phyloP scores from a whole-genome alignment of 495 filamentous ascomycete species.

The Aspergillus wentii region DNA sequence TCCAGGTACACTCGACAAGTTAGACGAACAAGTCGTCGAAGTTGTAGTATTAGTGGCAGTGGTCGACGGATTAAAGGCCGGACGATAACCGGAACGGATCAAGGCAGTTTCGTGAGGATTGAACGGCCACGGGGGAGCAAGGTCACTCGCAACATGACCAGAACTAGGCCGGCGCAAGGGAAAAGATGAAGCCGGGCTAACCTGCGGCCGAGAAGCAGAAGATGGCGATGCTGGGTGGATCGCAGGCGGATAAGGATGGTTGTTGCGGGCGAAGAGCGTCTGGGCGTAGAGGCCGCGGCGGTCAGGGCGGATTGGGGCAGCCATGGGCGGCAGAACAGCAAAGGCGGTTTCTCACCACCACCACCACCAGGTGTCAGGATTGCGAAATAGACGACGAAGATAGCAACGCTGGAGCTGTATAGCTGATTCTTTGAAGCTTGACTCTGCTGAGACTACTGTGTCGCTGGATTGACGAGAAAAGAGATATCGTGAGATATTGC shows the following conservation, averaged over 20 bases:
- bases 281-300: conserved; percentile 6
- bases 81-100: conserved; percentile 23
- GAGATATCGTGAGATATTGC: too few relatives aligned
- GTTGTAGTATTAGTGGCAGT: conserved; percentile 1
- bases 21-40: too few relatives aligned
- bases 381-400: too few relatives aligned
- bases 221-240: not conserved
- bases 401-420: too few relatives aligned
- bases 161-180: conserved; percentile 4
- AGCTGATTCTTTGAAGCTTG: too few relatives aligned
- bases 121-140: conserved; percentile 14
- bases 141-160: conserved; percentile 8
- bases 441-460: too few relatives aligned
- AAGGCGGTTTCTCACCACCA: not conserved
- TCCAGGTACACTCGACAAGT: too few relatives aligned
- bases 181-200: not conserved
- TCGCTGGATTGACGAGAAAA: too few relatives aligned
- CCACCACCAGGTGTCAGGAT: too few relatives aligned
- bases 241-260: not conserved
- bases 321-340: conserved; percentile 15
- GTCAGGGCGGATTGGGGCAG: conserved; percentile 4
- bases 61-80: conserved; percentile 12
- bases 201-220: not conserved
- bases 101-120: conserved; percentile 18
- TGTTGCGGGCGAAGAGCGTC: conserved; percentile 3